Base-by-base conservation (phyloP, 2,329 filamentous ascomycete species). In the Cladosporium sp. region DNA sequence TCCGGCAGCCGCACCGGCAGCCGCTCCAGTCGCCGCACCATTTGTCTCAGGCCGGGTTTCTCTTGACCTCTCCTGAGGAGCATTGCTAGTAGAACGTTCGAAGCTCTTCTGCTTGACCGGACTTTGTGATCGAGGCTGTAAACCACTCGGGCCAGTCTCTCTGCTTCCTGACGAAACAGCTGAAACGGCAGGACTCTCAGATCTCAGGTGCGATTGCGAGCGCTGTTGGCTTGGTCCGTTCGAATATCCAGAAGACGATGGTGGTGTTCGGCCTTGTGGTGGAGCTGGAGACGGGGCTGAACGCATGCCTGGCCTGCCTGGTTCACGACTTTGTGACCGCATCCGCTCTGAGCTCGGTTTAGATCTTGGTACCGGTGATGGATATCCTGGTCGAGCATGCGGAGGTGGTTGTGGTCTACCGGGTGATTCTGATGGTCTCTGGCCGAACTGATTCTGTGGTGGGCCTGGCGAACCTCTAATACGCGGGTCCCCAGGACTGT, bases 311-410 rank as follows among this genome's bases (percentile, higher is more conserved):
- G 63, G 50, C 56, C 60, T 55, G 55, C 54, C 25, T 37, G 37
- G 54, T 39, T 71, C 69, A 20, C 69, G 60, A 62, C 67, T 70
- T 7, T 63, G 60, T 25, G 66, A 58, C 22, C 71, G 71, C 64
- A 73, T 68, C n/a, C 70, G 70, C 40, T 74, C 72, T 5, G 66
- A 65, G 59, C 72, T 72, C 15, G 68, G 66, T 45, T 66, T 66
- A 5, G 63, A 61, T 52, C 69, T 63, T 9, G 69, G 68, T 12
- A 38, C 60, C 11, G 42, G 50, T 5, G 58, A 42, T 36, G 47
- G 56, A 11, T 50, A 28, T 14, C 39, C 37, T 30, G 28, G 47
- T 30, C 40, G 49, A 40, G 36, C 40, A 9, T 39, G 30, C 25
- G 20, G 55, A 20, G 52, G 52, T 11, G 17, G 52, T 22, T 30